A percentile compares a stretch with the other conserved stretches of the same genome.
Evolutionary conservation across 768 basidiomycete species (phyloP).

Genomic region (Trametes punicea): DNA sequence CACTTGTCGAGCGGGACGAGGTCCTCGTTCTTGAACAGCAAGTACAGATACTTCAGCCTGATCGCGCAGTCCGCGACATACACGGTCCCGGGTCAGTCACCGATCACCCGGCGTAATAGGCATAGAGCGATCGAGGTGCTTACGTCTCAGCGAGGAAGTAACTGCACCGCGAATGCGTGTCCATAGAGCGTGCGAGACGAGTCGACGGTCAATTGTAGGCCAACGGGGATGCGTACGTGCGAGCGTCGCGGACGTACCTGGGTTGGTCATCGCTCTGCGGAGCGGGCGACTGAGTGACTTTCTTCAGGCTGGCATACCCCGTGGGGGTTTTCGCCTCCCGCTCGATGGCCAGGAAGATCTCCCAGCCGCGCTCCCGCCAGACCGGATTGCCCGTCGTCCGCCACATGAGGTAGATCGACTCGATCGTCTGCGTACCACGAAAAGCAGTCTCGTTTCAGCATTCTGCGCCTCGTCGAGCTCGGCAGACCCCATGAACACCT

Average conservation of each 20-base stretch:
- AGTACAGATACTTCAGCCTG: slow-evolving; percentile 69
- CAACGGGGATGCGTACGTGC: neutral
- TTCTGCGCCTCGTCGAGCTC: neutral
- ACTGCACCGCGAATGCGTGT: slow-evolving; percentile 31
- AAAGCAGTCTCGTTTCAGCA: neutral
- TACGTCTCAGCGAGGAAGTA: slow-evolving; percentile 56
- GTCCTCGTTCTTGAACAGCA: slow-evolving; percentile 66
- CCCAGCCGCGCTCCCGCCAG: slow-evolving; percentile 74
- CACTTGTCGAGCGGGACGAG: slow-evolving; percentile 44
- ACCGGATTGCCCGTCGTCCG: slow-evolving; percentile 59
- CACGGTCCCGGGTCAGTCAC: neutral
- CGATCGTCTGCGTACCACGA: slow-evolving; percentile 56
- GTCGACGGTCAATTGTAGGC: too few relatives aligned
- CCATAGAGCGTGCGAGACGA: too few relatives aligned
- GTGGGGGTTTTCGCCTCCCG: slow-evolving; percentile 50
- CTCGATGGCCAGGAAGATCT: slow-evolving; percentile 65
- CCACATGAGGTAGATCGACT: slow-evolving; percentile 72
- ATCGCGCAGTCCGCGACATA: neutral
- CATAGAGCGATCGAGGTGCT: slow-evolving; percentile 13
- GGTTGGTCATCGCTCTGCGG: slow-evolving; percentile 59
- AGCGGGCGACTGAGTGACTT: slow-evolving; percentile 44
- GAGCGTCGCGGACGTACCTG: slow-evolving; percentile 44
- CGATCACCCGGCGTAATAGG: neutral
- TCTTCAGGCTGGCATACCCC: slow-evolving; percentile 60
- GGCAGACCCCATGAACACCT: too few relatives aligned